Conservation (phyloP, 495 filamentous ascomycete species). For the Achaetomiella virescens region DNA sequence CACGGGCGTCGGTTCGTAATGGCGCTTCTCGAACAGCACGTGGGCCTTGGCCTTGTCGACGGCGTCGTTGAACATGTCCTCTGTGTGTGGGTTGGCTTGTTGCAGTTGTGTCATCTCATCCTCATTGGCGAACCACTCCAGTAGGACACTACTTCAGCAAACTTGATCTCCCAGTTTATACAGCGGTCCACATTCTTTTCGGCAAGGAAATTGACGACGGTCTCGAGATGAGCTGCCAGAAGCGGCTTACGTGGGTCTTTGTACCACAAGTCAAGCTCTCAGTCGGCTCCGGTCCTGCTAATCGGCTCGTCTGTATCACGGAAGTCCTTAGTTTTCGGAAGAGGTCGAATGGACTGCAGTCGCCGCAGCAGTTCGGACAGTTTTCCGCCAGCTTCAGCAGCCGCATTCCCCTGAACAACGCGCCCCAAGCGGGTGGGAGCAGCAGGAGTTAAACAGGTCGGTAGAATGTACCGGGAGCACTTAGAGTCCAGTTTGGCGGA, state of each 20-base stretch:
- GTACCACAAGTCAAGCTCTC: conserved; percentile 18
- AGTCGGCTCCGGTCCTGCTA: conserved; percentile 15
- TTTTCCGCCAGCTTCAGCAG: neutral
- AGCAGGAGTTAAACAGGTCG: too few species aligned
- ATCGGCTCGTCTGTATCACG: neutral
- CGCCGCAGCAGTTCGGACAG: neutral
- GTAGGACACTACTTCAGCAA: conserved; percentile 19
- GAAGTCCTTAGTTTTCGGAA: neutral
- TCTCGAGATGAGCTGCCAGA: conserved; percentile 20
- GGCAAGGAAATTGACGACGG: conserved; percentile 26
- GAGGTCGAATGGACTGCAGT: neutral
- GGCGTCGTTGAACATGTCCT: conserved; percentile 20
- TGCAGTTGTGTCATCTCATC: conserved; percentile 16
- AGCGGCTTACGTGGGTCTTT: conserved; percentile 19
- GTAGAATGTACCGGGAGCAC: too few species aligned
- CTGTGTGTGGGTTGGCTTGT: conserved; percentile 11
- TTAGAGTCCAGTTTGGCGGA: too few species aligned
- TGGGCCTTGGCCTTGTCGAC: conserved; percentile 22
- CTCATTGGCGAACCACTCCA: conserved; percentile 21
- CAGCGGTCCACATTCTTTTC: conserved; percentile 30
- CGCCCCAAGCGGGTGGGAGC: neutral
- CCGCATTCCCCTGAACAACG: neutral
- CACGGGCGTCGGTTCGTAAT: conserved; percentile 14
- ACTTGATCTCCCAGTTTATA: conserved; percentile 19
- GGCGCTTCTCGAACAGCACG: conserved; percentile 22